These are phyloP conservation scores for Mycena latifolia DNA, from an alignment of 768 basidiomycete genomes.

Conservation along the genomic window DNA sequence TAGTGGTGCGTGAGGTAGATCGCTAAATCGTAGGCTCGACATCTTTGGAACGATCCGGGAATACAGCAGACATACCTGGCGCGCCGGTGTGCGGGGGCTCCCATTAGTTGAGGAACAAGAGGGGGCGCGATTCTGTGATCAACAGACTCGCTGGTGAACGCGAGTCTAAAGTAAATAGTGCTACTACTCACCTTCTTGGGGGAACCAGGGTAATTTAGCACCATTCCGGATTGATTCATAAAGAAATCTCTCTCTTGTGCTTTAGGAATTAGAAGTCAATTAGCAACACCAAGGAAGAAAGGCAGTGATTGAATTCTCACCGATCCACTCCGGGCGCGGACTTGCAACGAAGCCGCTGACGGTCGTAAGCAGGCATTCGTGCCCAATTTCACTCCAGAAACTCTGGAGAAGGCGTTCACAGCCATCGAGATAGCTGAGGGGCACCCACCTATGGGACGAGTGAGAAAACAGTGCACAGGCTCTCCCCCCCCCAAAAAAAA, in stretches of 20 bases:
- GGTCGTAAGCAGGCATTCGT: background rate
- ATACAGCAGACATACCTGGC: background rate
- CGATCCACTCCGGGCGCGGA: conserved; percentile 1
- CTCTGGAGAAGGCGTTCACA: background rate
- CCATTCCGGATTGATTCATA: background rate
- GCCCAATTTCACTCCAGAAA: conserved; percentile 15
- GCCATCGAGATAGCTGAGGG: background rate
- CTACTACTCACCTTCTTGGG: background rate
- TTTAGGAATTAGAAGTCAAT: background rate
- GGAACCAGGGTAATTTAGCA: background rate
- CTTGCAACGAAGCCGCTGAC: background rate
- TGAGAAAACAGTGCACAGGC: no score
- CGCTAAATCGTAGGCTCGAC: no score
- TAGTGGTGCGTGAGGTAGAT: no score
- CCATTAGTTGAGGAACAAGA: no score
- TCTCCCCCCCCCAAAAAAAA: no score
- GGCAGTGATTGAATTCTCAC: background rate
- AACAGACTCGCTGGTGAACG: no score
- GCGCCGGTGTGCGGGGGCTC: background rate
- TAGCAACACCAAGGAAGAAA: background rate
- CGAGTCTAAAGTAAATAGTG: no score
- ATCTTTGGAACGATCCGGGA: no score
- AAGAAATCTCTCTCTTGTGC: background rate
- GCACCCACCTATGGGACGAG: conserved; percentile 12
- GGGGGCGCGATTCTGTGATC: no score